phyloP scores from a whole-genome alignment of 2,329 filamentous ascomycete species.

The Pseudogymnoascus sp. region DNA sequence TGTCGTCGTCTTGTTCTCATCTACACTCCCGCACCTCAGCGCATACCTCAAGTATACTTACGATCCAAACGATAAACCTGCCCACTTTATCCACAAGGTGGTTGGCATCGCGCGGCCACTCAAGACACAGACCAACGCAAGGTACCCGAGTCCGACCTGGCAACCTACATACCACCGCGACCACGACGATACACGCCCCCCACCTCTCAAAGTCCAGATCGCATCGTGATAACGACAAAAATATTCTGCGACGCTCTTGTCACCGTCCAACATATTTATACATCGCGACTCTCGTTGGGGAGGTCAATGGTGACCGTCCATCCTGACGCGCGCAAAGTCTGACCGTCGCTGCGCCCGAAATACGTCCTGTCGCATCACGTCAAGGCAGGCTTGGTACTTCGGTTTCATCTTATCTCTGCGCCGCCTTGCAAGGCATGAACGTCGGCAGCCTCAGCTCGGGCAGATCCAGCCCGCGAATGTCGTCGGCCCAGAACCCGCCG shows the following conservation, averaged over 20 bases:
- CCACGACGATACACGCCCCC: slow-evolving; percentile 1
- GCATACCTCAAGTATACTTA: neutral
- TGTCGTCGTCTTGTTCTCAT: slow-evolving; percentile 1
- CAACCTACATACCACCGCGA: neutral
- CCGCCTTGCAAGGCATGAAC: slow-evolving; percentile 6
- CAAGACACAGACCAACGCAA: slow-evolving; percentile 6
- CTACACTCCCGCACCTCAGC: neutral
- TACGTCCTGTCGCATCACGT: neutral
- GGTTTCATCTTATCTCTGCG: slow-evolving; percentile 1
- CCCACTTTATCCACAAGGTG: slow-evolving; percentile 3
- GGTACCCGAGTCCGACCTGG: slow-evolving; percentile 5
- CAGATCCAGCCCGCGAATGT: neutral
- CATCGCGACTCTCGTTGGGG: neutral
- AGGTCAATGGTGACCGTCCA: slow-evolving; percentile 3
- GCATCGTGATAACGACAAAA: neutral
- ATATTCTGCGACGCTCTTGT: neutral
- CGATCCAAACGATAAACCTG: neutral
- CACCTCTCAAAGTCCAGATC: neutral
- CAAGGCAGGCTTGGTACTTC: neutral
- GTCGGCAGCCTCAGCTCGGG: slow-evolving; percentile 1
- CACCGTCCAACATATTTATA: neutral
- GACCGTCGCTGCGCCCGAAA: neutral
- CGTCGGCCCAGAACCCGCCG: neutral
- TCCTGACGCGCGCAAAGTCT: slow-evolving; percentile 5
- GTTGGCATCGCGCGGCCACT: neutral